Evolutionary conservation across 208 protist species (phyloP).

Genomic region (Crithidia fasciculata): DNA sequence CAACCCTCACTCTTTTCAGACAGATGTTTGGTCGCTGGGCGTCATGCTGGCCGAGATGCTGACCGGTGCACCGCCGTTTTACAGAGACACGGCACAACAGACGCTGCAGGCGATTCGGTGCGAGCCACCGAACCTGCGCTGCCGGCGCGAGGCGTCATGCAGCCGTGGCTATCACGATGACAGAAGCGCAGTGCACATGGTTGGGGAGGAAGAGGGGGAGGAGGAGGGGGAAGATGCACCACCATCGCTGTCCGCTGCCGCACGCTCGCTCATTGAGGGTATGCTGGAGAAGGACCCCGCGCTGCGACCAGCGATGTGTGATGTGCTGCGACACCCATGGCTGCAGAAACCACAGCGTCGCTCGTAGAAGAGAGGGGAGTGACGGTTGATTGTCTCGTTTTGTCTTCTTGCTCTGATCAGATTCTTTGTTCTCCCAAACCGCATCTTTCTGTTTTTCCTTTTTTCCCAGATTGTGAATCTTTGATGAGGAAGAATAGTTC

Average conservation of each 20-base stretch:
- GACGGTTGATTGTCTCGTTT: background rate
- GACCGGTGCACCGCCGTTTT: constrained; percentile 78
- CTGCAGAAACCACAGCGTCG: constrained; percentile 35
- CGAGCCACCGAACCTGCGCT: constrained; percentile 40
- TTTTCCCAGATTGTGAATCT: background rate
- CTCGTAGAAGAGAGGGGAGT: background rate
- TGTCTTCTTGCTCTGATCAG: background rate
- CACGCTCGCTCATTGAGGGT: constrained; percentile 38
- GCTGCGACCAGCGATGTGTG: constrained; percentile 55
- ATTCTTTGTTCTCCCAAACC: no score
- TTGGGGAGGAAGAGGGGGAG: background rate
- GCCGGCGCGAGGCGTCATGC: background rate
- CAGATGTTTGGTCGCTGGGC: constrained; percentile 92
- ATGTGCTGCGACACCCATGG: constrained; percentile 78
- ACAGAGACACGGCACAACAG: constrained; percentile 42
- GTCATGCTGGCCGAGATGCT: constrained; percentile 87
- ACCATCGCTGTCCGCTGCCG: constrained; percentile 31
- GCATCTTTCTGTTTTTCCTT: constrained; percentile 4
- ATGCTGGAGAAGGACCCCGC: constrained; percentile 75
- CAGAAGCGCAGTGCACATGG: background rate
- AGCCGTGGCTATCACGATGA: no score
- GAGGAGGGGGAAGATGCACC: background rate
- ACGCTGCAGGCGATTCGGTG: constrained; percentile 73
- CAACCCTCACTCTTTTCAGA: constrained; percentile 57
- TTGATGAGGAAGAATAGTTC: no score